Evolutionary conservation across 495 filamentous ascomycete species (phyloP).

Genomic region (Hypoxylon rickii): DNA sequence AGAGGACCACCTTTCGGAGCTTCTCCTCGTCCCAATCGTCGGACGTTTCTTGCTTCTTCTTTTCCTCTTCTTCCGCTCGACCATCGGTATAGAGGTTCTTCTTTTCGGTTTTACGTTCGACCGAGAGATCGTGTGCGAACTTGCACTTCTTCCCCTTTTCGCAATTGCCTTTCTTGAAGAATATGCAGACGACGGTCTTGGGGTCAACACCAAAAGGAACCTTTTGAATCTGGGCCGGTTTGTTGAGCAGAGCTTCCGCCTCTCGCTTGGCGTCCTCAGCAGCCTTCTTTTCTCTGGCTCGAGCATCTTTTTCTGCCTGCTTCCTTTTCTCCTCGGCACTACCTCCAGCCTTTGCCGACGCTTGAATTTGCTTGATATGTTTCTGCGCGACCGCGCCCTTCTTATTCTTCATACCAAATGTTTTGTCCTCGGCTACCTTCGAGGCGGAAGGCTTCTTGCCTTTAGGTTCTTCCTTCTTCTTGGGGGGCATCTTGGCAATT

Average conservation of each 20-base stretch:
- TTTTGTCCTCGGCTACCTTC: slow-evolving; percentile 87
- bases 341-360: slow-evolving; percentile 70
- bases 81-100: slow-evolving; percentile 89
- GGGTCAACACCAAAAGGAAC: slow-evolving; percentile 97
- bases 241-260: slow-evolving; percentile 83
- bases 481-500: slow-evolving; percentile 81
- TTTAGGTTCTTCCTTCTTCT: slow-evolving; percentile 69
- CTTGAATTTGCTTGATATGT: slow-evolving; percentile 79
- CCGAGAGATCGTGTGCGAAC: slow-evolving; percentile 87
- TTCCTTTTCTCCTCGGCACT: slow-evolving; percentile 84
- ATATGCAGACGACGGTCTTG: slow-evolving; percentile 95
- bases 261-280: slow-evolving; percentile 81
- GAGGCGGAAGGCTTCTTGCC: slow-evolving; percentile 67
- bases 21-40: slow-evolving; percentile 98
- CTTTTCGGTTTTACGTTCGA: slow-evolving; percentile 92
- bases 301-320: slow-evolving; percentile 83
- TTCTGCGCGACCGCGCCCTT: slow-evolving; percentile 90
- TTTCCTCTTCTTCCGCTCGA: slow-evolving; percentile 72
- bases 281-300: slow-evolving; percentile 79
- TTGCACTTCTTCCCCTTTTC: slow-evolving; percentile 99
- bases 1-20: slow-evolving; percentile 83
- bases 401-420: slow-evolving; percentile 99
- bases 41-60: slow-evolving; percentile 91
- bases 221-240: slow-evolving; percentile 93
- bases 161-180: slow-evolving; percentile 94